Percentiles rank a stretch among this genome's conserved stretches.
Evolutionary conservation across 768 basidiomycete genomes (phyloP).

Genomic region (Mycena vitilis): DNA sequence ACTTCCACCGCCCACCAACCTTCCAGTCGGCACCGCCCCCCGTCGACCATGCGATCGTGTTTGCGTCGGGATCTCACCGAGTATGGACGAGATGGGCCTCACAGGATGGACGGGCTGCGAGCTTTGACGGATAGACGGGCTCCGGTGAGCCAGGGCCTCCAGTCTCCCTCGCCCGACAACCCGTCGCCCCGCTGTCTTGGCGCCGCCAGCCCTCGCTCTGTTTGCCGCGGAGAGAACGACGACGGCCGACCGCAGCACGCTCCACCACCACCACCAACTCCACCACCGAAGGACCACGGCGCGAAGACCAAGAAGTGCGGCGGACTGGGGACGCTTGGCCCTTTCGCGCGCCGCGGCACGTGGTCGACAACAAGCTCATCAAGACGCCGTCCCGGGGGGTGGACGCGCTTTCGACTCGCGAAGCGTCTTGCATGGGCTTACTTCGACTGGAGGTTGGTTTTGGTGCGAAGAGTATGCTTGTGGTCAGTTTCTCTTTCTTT

Average conservation of each 20-base stretch:
- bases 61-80: neutral
- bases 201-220: neutral
- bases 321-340: slow-evolving; percentile 15
- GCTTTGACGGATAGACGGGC: slow-evolving; percentile 11
- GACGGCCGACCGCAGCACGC: neutral
- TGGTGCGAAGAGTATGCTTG: slow-evolving; percentile 2
- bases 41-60: slow-evolving; percentile 9
- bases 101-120: neutral
- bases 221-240: slow-evolving; percentile 1
- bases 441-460: slow-evolving; percentile 4
- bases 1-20: neutral
- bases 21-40: slow-evolving; percentile 23
- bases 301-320: slow-evolving; percentile 20
- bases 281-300: slow-evolving; percentile 13
- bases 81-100: neutral
- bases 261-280: slow-evolving; percentile 4
- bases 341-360: slow-evolving; percentile 22
- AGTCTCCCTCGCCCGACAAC: slow-evolving; percentile 1
- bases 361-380: slow-evolving; percentile 16
- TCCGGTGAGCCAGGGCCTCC: slow-evolving; percentile 1
- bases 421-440: slow-evolving; percentile 17
- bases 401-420: slow-evolving; percentile 26
- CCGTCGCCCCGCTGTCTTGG: slow-evolving; percentile 14
- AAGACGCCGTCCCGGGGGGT: slow-evolving; percentile 13
- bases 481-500: neutral